Evolutionary conservation across 202 grass and related monocot genomes (phyloP).

Genomic region (Brachypodium distachyon): DNA sequence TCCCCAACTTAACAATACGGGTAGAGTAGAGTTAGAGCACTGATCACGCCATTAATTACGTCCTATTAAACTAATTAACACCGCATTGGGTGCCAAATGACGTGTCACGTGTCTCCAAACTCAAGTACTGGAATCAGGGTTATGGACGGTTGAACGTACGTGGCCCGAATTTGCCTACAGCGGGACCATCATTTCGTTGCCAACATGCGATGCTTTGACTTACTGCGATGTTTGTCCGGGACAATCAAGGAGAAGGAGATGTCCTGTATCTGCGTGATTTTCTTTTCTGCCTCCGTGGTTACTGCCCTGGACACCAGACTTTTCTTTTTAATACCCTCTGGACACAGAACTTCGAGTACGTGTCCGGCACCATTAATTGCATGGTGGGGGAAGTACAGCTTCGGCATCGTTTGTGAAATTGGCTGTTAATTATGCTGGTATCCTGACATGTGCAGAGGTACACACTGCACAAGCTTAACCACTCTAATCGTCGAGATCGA

Average conservation of each 20-base stretch:
- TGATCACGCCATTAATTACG: neutral
- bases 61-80: neutral
- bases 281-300: neutral
- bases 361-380: neutral
- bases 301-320: neutral
- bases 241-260: neutral
- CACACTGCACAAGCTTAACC: constrained; percentile 19
- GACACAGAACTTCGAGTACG: neutral
- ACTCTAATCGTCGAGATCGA: neutral
- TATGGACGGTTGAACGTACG: neutral
- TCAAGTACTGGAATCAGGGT: neutral
- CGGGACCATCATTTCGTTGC: neutral
- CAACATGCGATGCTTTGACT: constrained; percentile 8
- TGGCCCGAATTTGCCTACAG: neutral
- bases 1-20: constrained; percentile 8
- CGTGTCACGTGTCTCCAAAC: neutral
- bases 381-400: neutral
- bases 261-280: neutral
- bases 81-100: neutral
- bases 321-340: neutral
- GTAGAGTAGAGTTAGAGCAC: neutral
- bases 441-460: neutral
- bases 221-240: neutral
- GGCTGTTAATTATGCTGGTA: neutral
- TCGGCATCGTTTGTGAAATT: neutral